Evolutionary conservation across 257 asterid genomes (phyloP), one percentile per base, ranked within the genome.

Genomic region (Ophiorrhiza pumila): DNA sequence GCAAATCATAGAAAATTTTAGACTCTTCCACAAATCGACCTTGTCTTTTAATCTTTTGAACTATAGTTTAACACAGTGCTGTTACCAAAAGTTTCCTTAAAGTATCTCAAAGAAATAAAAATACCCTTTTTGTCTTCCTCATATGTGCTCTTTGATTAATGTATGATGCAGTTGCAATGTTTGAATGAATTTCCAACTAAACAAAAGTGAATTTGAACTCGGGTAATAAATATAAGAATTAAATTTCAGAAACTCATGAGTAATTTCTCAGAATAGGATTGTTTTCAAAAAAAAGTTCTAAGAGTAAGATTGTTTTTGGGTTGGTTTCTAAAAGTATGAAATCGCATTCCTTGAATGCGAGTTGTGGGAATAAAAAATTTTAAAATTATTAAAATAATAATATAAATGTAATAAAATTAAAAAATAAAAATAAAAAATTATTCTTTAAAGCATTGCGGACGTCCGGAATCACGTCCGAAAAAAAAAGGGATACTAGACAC

Each of bases 241-340:
- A 2, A 66, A 45, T 37, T 83, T 82, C 84, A 94, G 99, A 97
- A 94, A 78, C 97, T 94, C 79, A 91, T 94, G n/a, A n/a, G n/a
- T n/a, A n/a, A n/a, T n/a, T n/a, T n/a, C n/a, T n/a, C n/a, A n/a
- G n/a, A n/a, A n/a, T n/a, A n/a, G n/a, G n/a, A n/a, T n/a, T n/a
- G n/a, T n/a, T n/a, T n/a, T n/a, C n/a, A n/a, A n/a, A n/a, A n/a
- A n/a, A n/a, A n/a, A n/a, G n/a, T n/a, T n/a, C n/a, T n/a, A n/a
- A n/a, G n/a, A n/a, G n/a, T n/a, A n/a, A n/a, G n/a, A n/a, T n/a
- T n/a, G n/a, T n/a, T n/a, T n/a, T n/a, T n/a, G n/a, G n/a, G n/a
- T n/a, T n/a, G n/a, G n/a, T n/a, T n/a, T n/a, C n/a, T n/a, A n/a
- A n/a, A n/a, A n/a, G n/a, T n/a, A n/a, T n/a, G n/a, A n/a, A n/a